phyloP scores from a whole-genome alignment of 306 rosid genomes.

The Castanea sativa region DNA sequence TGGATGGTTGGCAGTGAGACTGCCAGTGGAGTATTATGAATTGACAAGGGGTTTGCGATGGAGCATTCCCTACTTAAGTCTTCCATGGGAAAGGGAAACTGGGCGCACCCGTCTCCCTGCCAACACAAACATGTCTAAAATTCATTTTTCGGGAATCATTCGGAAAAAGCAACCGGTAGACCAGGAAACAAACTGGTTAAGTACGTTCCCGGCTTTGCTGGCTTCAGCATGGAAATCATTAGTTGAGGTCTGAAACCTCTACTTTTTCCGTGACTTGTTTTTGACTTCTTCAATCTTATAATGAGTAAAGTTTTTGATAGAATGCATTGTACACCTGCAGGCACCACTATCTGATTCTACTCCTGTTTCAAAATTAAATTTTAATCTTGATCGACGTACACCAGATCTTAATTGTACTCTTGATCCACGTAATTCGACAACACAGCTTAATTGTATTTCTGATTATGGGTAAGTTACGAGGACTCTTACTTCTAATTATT shows the following conservation, averaged over 20 bases:
- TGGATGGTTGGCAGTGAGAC: conserved; percentile 67
- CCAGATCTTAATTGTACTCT: conserved; percentile 47
- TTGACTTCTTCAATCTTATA: neutral
- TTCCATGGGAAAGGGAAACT: conserved; percentile 66
- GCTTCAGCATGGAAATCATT: neutral
- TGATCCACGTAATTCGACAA: conserved; percentile 31
- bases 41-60: conserved; percentile 67
- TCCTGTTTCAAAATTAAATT: too few relatives aligned
- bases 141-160: rapidly evolving
- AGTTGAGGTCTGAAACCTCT: conserved; percentile 57
- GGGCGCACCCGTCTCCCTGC: conserved; percentile 37
- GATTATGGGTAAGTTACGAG: conserved; percentile 43
- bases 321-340: conserved; percentile 38
- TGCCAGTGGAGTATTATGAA: conserved; percentile 81
- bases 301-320: neutral
- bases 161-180: too few relatives aligned
- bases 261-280: neutral
- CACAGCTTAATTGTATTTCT: too few relatives aligned
- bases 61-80: conserved; percentile 69
- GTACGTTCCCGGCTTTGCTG: too few relatives aligned
- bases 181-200: too few relatives aligned
- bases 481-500: neutral
- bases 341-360: conserved; percentile 20
- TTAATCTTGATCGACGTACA: too few relatives aligned
- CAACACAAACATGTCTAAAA: conserved; percentile 20